Percentiles rank a stretch among this genome's conserved stretches.
Evolutionary conservation across 345 rosid genomes (phyloP).

Genomic region (Populus pruinosa): DNA sequence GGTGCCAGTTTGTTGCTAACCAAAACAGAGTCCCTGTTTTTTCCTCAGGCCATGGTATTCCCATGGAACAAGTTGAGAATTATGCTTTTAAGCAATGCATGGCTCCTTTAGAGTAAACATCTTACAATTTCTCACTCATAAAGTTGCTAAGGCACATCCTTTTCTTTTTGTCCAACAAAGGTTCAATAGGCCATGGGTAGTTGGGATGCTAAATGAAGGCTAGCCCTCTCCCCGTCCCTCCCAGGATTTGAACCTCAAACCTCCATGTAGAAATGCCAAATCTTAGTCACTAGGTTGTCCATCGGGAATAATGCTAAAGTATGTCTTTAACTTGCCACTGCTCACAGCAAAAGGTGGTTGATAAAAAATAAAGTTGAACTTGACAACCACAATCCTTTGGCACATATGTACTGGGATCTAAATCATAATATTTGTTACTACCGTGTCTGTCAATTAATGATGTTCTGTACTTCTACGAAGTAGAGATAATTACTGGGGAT

Average conservation of each 20-base stretch:
- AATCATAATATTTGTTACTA: not conserved
- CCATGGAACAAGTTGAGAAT: not conserved
- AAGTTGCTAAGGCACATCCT: not conserved
- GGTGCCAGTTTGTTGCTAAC: not conserved
- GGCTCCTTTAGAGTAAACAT: not conserved
- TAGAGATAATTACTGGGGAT: conserved; percentile 4
- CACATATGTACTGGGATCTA: not conserved
- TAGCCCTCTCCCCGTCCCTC: not conserved
- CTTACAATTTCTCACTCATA: not conserved
- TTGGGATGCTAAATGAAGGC: not conserved
- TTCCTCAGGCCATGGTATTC: not conserved
- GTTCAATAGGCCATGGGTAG: not conserved
- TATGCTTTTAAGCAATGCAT: not conserved
- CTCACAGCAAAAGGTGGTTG: not conserved
- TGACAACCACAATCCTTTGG: not conserved
- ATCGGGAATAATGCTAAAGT: not conserved
- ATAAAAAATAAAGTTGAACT: not conserved
- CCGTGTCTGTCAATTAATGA: not conserved
- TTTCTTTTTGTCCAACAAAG: not conserved
- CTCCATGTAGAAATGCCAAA: not conserved
- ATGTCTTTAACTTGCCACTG: not conserved
- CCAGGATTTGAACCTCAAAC: not conserved
- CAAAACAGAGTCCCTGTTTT: not conserved
- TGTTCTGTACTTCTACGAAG: not conserved
- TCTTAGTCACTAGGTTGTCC: not conserved